These are phyloP conservation scores for Astrothelium subdiscretum DNA, from an alignment of 495 filamentous ascomycete species.

Conservation along the genomic window DNA sequence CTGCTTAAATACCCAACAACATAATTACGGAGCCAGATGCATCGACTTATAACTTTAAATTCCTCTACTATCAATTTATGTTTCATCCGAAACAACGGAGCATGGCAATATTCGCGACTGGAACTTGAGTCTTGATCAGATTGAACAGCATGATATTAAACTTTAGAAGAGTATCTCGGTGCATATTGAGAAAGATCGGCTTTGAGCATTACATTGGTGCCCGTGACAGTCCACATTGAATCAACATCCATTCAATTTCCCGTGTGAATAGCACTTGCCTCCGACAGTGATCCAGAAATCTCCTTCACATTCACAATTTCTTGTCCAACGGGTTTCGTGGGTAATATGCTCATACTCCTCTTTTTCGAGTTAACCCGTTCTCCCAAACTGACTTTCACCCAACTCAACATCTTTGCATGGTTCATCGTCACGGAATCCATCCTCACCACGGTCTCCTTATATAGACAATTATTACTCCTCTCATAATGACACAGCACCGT, in stretches of 20 bases:
- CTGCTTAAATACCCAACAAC: too few relatives aligned
- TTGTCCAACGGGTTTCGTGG: background rate
- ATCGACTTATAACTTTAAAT: too few relatives aligned
- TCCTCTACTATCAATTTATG: too few relatives aligned
- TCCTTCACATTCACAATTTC: background rate
- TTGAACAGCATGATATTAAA: too few relatives aligned
- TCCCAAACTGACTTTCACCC: conserved; percentile 5
- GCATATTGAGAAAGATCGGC: too few relatives aligned
- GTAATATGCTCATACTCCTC: background rate
- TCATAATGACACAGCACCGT: conserved; percentile 30
- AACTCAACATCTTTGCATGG: conserved; percentile 2
- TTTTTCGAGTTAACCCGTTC: background rate
- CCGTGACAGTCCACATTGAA: too few relatives aligned
- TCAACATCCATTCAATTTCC: background rate
- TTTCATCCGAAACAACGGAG: too few relatives aligned
- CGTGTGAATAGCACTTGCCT: background rate
- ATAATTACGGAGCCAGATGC: too few relatives aligned
- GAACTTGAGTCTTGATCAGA: too few relatives aligned
- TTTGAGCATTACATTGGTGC: too few relatives aligned
- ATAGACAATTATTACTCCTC: conserved; percentile 20
- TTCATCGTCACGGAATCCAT: conserved; percentile 14
- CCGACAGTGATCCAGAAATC: background rate
- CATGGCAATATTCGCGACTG: too few relatives aligned
- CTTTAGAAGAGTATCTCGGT: too few relatives aligned
- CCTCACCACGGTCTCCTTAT: conserved; percentile 30